phyloP scores from a whole-genome alignment of 352 stramenopile species.

The Pseudoperonospora humuli region DNA sequence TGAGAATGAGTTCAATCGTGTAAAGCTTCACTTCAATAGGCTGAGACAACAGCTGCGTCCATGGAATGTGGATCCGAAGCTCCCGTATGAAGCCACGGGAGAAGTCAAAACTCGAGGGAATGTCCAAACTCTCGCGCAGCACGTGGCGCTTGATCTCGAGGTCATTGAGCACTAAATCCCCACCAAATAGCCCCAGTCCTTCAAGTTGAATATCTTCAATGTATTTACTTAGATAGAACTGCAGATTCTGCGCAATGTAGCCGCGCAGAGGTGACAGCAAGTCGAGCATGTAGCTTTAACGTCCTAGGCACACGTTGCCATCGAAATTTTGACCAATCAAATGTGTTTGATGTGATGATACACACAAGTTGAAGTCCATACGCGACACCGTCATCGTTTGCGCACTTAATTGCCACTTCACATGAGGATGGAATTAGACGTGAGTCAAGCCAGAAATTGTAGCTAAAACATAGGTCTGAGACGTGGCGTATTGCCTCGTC shows the following conservation, averaged over 20 bases:
- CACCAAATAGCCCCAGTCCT: slow-evolving; percentile 74
- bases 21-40: slow-evolving; percentile 86
- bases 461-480: too few species aligned
- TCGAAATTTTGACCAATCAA: too few species aligned
- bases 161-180: slow-evolving; percentile 83
- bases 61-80: slow-evolving; percentile 84
- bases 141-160: slow-evolving; percentile 86
- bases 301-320: too few species aligned
- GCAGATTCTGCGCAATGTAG: slow-evolving; percentile 82
- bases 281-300: slow-evolving; percentile 83
- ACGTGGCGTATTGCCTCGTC: too few species aligned
- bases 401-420: too few species aligned
- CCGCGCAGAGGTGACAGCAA: slow-evolving; percentile 77
- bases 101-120: slow-evolving; percentile 83
- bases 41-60: slow-evolving; percentile 82
- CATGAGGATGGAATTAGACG: too few species aligned
- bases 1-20: slow-evolving; percentile 84
- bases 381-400: too few species aligned
- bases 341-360: neutral
- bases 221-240: slow-evolving; percentile 88
- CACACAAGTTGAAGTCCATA: too few species aligned
- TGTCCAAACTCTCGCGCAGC: slow-evolving; percentile 77
- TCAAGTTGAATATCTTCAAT: slow-evolving; percentile 86
- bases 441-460: too few species aligned
- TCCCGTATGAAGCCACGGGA: slow-evolving; percentile 81